Percentiles rank a stretch among this genome's conserved stretches.
These are phyloP conservation scores for Pichia cabralensis DNA, from an alignment of 805 yeast species.

Conservation along the genomic window DNA sequence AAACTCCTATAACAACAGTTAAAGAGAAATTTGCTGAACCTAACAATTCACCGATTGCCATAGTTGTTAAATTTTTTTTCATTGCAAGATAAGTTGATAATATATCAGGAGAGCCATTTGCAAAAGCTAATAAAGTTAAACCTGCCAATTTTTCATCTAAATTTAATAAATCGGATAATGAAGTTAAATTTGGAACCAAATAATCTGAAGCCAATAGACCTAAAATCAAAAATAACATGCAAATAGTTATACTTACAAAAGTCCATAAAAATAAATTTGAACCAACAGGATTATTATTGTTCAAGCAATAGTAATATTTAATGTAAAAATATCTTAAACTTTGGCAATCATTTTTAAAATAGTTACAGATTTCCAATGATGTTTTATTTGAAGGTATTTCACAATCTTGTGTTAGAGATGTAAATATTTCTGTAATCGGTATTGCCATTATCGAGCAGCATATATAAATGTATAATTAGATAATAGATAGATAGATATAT, in stretches of 20 bases:
- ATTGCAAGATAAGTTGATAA: conserved; percentile 78
- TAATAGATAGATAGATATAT: too few species aligned
- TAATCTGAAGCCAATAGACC: conserved; percentile 79
- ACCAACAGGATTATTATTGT: conserved; percentile 1
- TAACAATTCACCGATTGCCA: conserved; percentile 44
- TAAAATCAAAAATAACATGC: conserved; percentile 46
- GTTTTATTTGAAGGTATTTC: conserved; percentile 9
- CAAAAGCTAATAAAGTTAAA: conserved; percentile 77
- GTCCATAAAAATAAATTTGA: conserved; percentile 7
- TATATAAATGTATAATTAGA: too few species aligned
- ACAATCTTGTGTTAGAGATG: too few species aligned
- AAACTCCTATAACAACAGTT: conserved; percentile 38
- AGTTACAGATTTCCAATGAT: conserved; percentile 13
- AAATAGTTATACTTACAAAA: conserved; percentile 10
- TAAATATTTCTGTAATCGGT: too few species aligned
- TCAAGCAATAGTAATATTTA: conserved; percentile 19
- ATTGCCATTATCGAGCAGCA: too few species aligned
- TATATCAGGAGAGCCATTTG: conserved; percentile 89
- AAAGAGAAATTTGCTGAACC: conserved; percentile 47
- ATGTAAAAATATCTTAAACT: conserved; percentile 13
- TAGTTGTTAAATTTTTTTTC: conserved; percentile 40
- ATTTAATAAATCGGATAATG: conserved; percentile 49
- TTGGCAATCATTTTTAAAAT: conserved; percentile 16
- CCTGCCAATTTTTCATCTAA: conserved; percentile 77
- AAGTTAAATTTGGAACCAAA: conserved; percentile 67